These are phyloP conservation scores for Jaltomata sinuosa DNA, from an alignment of 257 asterid species.

Conservation along the genomic window DNA sequence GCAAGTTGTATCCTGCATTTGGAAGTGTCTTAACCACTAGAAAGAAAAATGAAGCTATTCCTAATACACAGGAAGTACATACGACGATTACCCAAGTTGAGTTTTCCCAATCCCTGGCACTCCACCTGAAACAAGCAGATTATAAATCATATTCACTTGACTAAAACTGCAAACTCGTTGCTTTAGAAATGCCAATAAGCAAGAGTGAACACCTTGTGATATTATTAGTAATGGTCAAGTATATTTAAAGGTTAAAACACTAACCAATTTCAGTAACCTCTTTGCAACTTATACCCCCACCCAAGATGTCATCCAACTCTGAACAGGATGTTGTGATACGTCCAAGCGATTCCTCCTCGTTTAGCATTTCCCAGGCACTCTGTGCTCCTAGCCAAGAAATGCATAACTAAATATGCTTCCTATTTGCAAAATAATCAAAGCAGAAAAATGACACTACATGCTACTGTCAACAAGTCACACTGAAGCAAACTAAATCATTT, in stretches of 20 bases:
- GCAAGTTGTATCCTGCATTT: conserved; percentile 82
- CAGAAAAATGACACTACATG: not conserved
- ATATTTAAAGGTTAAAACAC: conserved; percentile 2
- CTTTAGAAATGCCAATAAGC: not conserved
- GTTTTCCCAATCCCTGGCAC: conserved; percentile 98
- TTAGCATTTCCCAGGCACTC: conserved; percentile 93
- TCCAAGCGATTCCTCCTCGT: conserved; percentile 58
- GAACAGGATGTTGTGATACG: conserved; percentile 80
- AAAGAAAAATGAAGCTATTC: not conserved
- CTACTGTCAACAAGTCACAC: not conserved
- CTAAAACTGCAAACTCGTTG: not conserved
- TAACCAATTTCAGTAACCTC: conserved; percentile 96
- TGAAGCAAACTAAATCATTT: not conserved
- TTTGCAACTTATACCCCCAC: conserved; percentile 85
- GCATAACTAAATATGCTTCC: not conserved
- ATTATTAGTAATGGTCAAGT: not conserved
- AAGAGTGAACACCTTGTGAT: not conserved
- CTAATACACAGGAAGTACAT: conserved; percentile 6
- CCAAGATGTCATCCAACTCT: conserved; percentile 70
- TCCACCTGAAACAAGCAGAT: conserved; percentile 59
- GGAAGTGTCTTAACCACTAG: not conserved
- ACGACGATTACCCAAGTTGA: conserved; percentile 68
- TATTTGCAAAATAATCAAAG: not conserved
- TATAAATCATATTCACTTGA: not conserved
- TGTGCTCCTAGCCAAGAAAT: conserved; percentile 52